Evolutionary conservation across 1,284 basidiomycete species (phyloP).

Genomic region (Trichosporon sp.): DNA sequence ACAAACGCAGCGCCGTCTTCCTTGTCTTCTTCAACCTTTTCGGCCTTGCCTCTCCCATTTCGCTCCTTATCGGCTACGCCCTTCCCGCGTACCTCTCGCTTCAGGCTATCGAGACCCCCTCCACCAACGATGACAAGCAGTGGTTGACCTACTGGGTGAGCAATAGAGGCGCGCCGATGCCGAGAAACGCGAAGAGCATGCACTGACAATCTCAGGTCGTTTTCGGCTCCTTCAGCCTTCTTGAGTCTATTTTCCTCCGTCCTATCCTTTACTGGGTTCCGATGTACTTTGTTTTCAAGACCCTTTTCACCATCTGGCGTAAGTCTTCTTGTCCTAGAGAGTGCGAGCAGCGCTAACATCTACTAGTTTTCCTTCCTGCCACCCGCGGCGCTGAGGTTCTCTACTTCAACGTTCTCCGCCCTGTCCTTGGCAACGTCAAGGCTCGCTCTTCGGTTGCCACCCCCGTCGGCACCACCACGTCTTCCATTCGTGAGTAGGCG

Average conservation of each 20-base stretch:
- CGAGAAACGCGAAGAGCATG: not conserved
- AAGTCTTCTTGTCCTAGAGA: slow-evolving; percentile 21
- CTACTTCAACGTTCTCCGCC: slow-evolving; percentile 64
- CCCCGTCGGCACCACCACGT: not conserved
- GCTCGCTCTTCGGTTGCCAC: not conserved
- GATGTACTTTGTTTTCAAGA: slow-evolving; percentile 86
- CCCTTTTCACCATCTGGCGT: slow-evolving; percentile 73
- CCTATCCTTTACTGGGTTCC: slow-evolving; percentile 48
- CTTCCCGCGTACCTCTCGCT: slow-evolving; percentile 50
- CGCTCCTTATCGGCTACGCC: slow-evolving; percentile 50
- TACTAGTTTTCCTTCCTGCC: slow-evolving; percentile 43
- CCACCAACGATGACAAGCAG: slow-evolving; percentile 50
- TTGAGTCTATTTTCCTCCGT: slow-evolving; percentile 46
- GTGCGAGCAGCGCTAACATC: not conserved
- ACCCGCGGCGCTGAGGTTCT: slow-evolving; percentile 65
- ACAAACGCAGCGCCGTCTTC: slow-evolving; percentile 33
- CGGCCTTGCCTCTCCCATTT: slow-evolving; percentile 47
- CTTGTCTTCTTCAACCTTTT: slow-evolving; percentile 51
- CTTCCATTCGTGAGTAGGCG: not conserved
- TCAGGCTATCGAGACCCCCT: slow-evolving; percentile 48
- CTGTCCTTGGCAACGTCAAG: slow-evolving; percentile 54
- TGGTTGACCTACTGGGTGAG: slow-evolving; percentile 50
- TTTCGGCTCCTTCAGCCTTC: slow-evolving; percentile 48
- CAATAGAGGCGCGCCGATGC: not conserved
- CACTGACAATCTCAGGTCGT: slow-evolving; percentile 31